A percentile compares a stretch with the other conserved stretches of the same genome.
These are phyloP conservation scores for Sequoiadendron giganteum DNA, from an alignment of 75 land plant genomes.

Conservation along the genomic window DNA sequence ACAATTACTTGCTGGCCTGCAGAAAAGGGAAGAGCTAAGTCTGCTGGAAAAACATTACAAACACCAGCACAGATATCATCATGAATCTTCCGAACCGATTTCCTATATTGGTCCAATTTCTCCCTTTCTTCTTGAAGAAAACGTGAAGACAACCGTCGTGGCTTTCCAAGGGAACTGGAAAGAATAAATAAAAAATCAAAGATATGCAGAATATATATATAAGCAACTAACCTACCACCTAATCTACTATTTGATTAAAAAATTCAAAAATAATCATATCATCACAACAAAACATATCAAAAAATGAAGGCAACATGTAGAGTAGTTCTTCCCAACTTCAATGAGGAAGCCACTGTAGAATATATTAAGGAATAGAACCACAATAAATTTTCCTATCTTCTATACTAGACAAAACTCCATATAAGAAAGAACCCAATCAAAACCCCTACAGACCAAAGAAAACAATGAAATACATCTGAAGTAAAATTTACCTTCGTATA, in stretches of 20 bases:
- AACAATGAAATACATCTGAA: too few species aligned
- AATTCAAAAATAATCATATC: background rate
- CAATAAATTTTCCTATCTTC: background rate
- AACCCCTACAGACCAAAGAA: background rate
- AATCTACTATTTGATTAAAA: background rate
- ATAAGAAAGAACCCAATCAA: background rate
- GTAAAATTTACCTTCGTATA: slow-evolving; percentile 35
- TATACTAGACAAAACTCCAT: background rate
- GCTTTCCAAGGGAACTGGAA: slow-evolving; percentile 50
- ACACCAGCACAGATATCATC: slow-evolving; percentile 34
- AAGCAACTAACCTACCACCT: background rate
- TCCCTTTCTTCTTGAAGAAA: slow-evolving; percentile 49
- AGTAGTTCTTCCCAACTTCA: too few species aligned
- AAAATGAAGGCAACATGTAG: background rate
- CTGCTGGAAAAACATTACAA: slow-evolving; percentile 36
- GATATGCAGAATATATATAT: background rate
- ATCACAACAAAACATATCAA: background rate
- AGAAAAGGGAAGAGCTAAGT: slow-evolving; percentile 46
- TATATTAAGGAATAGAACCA: background rate
- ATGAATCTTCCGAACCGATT: slow-evolving; percentile 42
- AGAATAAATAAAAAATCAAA: background rate
- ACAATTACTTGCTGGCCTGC: slow-evolving; percentile 56
- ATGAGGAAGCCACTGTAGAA: background rate
- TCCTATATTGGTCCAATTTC: slow-evolving; percentile 38
- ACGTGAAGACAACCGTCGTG: slow-evolving; percentile 40